phyloP scores from a whole-genome alignment of 1,284 basidiomycete species.

The Microbotryum saponariae region DNA sequence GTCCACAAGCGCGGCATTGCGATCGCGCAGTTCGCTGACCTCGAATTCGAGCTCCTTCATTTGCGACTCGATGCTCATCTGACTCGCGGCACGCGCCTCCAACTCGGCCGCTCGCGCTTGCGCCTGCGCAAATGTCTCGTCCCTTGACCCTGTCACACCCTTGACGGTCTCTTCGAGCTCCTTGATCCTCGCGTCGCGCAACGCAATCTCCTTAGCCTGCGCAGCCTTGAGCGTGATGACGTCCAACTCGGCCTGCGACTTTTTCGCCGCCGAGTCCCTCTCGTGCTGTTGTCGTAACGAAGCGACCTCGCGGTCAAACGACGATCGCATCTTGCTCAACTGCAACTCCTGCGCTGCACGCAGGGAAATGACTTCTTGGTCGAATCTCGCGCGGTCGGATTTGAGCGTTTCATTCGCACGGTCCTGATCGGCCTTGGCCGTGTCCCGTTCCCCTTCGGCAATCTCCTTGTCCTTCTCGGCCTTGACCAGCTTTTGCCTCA shows the following conservation, averaged over 20 bases:
- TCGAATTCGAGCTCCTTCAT: conserved; percentile 78
- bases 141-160: conserved; percentile 62
- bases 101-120: conserved; percentile 78
- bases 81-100: conserved; percentile 66
- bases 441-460: conserved; percentile 39
- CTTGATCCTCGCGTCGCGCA: conserved; percentile 57
- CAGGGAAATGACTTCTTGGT: conserved; percentile 40
- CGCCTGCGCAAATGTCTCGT: conserved; percentile 68
- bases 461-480: conserved; percentile 87
- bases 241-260: conserved; percentile 68
- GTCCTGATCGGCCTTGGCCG: conserved; percentile 42
- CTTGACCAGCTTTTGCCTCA: conserved; percentile 84
- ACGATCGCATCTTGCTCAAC: conserved; percentile 55
- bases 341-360: conserved; percentile 62
- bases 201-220: conserved; percentile 59
- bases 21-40: conserved; percentile 61
- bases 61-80: conserved; percentile 64
- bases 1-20: conserved; percentile 18
- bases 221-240: conserved; percentile 62
- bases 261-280: conserved; percentile 58
- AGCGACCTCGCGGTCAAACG: conserved; percentile 68
- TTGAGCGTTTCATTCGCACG: conserved; percentile 61
- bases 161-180: conserved; percentile 62
- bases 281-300: conserved; percentile 60
- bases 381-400: conserved; percentile 51